Conservation (phyloP, 202 grass and related monocot species). For the Cymbopogon flexuosus region DNA sequence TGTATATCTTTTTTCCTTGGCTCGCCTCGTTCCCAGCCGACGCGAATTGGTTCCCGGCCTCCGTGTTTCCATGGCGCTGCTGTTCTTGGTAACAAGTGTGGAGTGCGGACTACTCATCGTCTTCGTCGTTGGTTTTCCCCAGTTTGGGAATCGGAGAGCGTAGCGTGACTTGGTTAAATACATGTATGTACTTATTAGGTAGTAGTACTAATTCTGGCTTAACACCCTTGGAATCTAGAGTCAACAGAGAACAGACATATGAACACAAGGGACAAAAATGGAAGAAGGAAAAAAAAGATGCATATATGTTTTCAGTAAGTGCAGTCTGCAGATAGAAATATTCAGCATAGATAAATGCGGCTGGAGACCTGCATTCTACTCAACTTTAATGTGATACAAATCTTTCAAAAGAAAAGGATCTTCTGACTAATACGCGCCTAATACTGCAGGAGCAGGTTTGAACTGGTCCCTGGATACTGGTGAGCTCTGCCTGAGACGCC, state of each 20-base stretch:
- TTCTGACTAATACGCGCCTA: neutral
- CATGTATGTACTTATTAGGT: neutral
- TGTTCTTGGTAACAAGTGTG: slow-evolving; percentile 33
- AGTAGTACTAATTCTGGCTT: slow-evolving; percentile 9
- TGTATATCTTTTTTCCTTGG: neutral
- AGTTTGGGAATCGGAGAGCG: slow-evolving; percentile 31
- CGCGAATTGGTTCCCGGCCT: slow-evolving; percentile 29
- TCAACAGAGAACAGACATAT: neutral
- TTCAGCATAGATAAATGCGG: neutral
- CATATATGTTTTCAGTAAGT: neutral
- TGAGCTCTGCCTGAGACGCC: slow-evolving; percentile 11
- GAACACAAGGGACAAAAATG: neutral
- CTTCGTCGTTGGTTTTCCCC: slow-evolving; percentile 14
- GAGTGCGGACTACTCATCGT: slow-evolving; percentile 40
- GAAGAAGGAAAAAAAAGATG: neutral
- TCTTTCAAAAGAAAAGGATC: neutral
- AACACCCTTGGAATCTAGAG: slow-evolving; percentile 8
- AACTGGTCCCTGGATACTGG: neutral
- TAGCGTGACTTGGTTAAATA: slow-evolving; percentile 25
- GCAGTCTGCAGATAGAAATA: neutral
- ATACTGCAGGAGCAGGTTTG: neutral
- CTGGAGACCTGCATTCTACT: neutral
- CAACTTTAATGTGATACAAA: neutral
- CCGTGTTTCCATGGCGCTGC: slow-evolving; percentile 41
- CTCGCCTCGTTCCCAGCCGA: slow-evolving; percentile 33